Conservation (phyloP, 352 stramenopile genomes). For the Phytopythium montanum region DNA sequence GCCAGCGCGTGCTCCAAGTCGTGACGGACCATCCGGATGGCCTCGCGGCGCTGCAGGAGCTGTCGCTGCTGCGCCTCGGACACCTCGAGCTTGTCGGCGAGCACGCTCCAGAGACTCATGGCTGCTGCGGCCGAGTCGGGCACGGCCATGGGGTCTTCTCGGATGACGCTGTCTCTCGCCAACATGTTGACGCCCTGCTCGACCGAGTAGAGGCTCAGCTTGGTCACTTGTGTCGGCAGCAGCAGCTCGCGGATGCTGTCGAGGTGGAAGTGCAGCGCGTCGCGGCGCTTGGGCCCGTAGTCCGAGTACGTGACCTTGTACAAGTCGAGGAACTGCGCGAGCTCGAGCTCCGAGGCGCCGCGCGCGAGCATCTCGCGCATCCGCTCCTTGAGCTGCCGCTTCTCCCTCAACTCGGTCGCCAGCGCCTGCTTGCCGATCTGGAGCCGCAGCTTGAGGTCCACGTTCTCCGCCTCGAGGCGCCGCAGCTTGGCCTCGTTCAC, state of each 20-base stretch:
- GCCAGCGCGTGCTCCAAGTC: conserved; percentile 68
- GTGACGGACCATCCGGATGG: conserved; percentile 63
- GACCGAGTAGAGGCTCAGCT: conserved; percentile 73
- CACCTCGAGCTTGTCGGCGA: conserved; percentile 67
- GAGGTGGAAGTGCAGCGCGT: conserved; percentile 74
- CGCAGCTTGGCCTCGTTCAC: conserved; percentile 61
- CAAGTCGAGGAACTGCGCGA: conserved; percentile 77
- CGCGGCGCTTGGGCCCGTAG: conserved; percentile 66
- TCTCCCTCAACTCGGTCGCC: conserved; percentile 67
- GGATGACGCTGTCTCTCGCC: conserved; percentile 52
- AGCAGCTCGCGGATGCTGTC: conserved; percentile 66
- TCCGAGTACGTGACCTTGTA: conserved; percentile 84
- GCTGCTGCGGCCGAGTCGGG: conserved; percentile 44
- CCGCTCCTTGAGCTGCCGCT: conserved; percentile 76
- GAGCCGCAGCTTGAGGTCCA: conserved; percentile 76
- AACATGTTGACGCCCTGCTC: conserved; percentile 67
- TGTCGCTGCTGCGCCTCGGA: conserved; percentile 64
- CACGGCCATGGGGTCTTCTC: conserved; percentile 47
- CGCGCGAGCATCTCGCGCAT: conserved; percentile 75
- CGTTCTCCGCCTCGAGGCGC: conserved; percentile 68
- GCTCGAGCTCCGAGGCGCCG: conserved; percentile 63
- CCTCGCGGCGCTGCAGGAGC: conserved; percentile 50
- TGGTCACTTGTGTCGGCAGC: conserved; percentile 75
- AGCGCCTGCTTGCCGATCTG: conserved; percentile 82
- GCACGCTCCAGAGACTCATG: conserved; percentile 69